Conservation (phyloP, 2,329 filamentous ascomycete species). For the Monosporascus sp. region DNA sequence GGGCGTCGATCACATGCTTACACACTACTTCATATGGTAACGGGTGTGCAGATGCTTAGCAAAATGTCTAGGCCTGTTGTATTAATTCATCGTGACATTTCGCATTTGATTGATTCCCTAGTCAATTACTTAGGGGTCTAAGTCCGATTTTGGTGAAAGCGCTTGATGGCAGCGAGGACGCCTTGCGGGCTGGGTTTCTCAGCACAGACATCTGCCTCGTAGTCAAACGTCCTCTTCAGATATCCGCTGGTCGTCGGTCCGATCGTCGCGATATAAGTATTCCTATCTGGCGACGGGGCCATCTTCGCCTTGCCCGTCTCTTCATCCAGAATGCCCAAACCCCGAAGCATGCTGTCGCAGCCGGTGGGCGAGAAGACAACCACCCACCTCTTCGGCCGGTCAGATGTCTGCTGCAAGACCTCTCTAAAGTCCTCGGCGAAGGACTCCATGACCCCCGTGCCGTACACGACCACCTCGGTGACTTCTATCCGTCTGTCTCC, state of each 20-base stretch:
- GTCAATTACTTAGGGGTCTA: no score
- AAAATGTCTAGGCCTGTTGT: no score
- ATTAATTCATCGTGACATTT: no score
- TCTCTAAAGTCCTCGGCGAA: constrained; percentile 64
- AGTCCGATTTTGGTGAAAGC: constrained; percentile 5
- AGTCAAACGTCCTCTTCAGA: constrained; percentile 58
- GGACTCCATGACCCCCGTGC: constrained; percentile 73
- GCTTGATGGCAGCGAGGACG: constrained; percentile 61
- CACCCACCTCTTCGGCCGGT: constrained; percentile 55
- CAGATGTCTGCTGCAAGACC: constrained; percentile 41
- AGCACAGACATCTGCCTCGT: constrained; percentile 74
- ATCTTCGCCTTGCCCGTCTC: constrained; percentile 34
- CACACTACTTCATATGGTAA: no score
- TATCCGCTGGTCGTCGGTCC: constrained; percentile 86
- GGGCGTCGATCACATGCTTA: no score
- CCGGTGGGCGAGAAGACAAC: constrained; percentile 69
- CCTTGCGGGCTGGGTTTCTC: constrained; percentile 78
- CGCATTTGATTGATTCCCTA: no score
- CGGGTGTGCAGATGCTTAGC: no score
- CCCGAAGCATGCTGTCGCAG: constrained; percentile 54
- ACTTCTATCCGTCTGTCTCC: constrained; percentile 54
- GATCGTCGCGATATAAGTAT: constrained; percentile 74
- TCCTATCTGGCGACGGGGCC: constrained; percentile 24
- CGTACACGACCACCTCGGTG: constrained; percentile 79
- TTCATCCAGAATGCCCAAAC: constrained; percentile 46